Evolutionary conservation across 2,329 filamentous ascomycete species (phyloP), one percentile per base, ranked within the genome.

Genomic region (Alternaria sp.): DNA sequence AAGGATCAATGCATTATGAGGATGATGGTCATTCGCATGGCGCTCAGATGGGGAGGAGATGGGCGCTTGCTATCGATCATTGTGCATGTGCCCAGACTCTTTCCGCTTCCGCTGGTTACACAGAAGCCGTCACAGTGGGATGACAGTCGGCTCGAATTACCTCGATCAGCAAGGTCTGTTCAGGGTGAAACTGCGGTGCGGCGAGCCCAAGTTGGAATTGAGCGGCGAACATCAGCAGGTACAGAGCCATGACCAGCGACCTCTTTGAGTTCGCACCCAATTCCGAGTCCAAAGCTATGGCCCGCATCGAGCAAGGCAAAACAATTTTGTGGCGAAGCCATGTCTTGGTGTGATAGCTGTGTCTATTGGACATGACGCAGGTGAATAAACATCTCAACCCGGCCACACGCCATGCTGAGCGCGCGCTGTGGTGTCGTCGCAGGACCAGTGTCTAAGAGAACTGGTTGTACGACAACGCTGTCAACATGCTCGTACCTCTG

Each of bases 101-200:
- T 46, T 43, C 69, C 68, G 66, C 62, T 68, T 76, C 66, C 68
- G 65, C 67, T 40, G 56, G 72, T 52, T 68, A 69, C 74, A 75
- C 74, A 66, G 45, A 63, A 55, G 45, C 73, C 72, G 51, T 58
- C 26, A 59, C 15, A 55, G n/a, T 62, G 66, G 69, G 46, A 65
- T 59, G 60, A 58, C 58, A 60, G 64, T 67, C 49, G 56, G 13
- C 57, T 68, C 55, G 62, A 57, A 56, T 56, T 63, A 56, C 52
- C 26, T 61, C 45, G 61, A 52, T 44, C 50, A 52, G 45, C 57
- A 46, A 26, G n/a, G 15, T 40, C 3, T 1, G 3, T 40, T n/a
- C 15, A 17, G 54, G 19, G 19, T 54, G 6, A 25, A 28, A 47
- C 49, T 11, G 25, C 10, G 54, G 51, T 54, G 52, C 19, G 47